A percentile compares a stretch with the other conserved stretches of the same genome.
Conservation (phyloP, 257 asterid species). For the Lycium ferocissimum region DNA sequence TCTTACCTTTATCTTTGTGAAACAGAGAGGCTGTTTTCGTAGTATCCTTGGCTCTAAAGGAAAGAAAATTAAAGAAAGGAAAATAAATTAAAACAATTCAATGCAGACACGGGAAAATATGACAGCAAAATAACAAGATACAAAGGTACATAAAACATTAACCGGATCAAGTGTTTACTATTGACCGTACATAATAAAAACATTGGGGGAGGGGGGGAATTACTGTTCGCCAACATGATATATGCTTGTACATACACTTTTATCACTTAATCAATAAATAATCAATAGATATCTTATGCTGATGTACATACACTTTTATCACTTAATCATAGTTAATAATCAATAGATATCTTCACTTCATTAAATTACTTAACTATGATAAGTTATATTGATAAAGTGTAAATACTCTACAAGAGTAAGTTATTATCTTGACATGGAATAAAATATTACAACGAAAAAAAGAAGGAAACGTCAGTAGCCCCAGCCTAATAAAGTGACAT, state of each 20-base stretch:
- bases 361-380: not conserved
- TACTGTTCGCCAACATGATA: not conserved
- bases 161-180: no score
- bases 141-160: no score
- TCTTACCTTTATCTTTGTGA: no score
- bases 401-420: not conserved
- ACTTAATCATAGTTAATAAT: not conserved
- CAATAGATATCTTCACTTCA: not conserved
- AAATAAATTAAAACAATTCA: no score
- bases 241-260: not conserved
- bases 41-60: no score
- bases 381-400: not conserved
- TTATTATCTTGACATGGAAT: not conserved
- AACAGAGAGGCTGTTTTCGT: no score
- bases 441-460: not conserved
- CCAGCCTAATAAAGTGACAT: not conserved
- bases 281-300: not conserved
- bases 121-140: no score
- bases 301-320: not conserved
- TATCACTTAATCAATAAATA: not conserved
- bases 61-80: no score
- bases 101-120: no score
- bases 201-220: not conserved
- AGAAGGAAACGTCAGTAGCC: not conserved
- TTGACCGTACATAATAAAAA: no score